Evolutionary conservation across 2,329 filamentous ascomycete genomes (phyloP).

Genomic region (Phialophora macrospora): DNA sequence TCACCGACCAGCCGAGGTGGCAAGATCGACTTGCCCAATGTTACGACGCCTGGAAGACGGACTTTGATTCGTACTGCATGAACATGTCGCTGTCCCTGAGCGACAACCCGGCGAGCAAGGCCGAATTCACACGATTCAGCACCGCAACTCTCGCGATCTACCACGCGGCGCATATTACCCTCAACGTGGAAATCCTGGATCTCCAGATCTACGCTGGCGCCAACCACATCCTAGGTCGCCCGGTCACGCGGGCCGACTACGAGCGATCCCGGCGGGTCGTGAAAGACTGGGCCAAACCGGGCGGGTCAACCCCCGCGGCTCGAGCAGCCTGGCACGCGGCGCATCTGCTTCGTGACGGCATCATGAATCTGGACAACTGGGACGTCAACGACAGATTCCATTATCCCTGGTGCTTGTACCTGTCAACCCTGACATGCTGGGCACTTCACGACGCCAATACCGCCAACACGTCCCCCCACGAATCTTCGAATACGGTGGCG

Average conservation of each 20-base stretch:
- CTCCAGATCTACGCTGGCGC: constrained; percentile 67
- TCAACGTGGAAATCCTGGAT: constrained; percentile 65
- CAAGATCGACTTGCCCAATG: constrained; percentile 57
- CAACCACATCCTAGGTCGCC: constrained; percentile 62
- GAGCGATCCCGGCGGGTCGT: constrained; percentile 57
- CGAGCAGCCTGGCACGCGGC: constrained; percentile 61
- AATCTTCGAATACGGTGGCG: not conserved
- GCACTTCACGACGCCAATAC: constrained; percentile 61
- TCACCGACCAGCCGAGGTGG: constrained; percentile 47
- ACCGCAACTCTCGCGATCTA: constrained; percentile 62
- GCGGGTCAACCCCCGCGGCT: constrained; percentile 42
- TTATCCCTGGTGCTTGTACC: constrained; percentile 66
- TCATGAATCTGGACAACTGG: constrained; percentile 56
- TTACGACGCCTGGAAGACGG: constrained; percentile 63
- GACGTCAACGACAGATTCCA: constrained; percentile 63
- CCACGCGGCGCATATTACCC: constrained; percentile 61
- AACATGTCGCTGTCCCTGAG: constrained; percentile 45
- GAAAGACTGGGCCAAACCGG: constrained; percentile 54
- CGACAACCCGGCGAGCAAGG: constrained; percentile 34
- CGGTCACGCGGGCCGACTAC: constrained; percentile 58
- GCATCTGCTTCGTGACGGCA: constrained; percentile 56
- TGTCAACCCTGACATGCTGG: constrained; percentile 64
- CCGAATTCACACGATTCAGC: constrained; percentile 55
- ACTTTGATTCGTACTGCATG: constrained; percentile 60
- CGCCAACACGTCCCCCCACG: constrained; percentile 48